Evolutionary conservation across 768 basidiomycete genomes (phyloP).

Genomic region (Suillus discolor): DNA sequence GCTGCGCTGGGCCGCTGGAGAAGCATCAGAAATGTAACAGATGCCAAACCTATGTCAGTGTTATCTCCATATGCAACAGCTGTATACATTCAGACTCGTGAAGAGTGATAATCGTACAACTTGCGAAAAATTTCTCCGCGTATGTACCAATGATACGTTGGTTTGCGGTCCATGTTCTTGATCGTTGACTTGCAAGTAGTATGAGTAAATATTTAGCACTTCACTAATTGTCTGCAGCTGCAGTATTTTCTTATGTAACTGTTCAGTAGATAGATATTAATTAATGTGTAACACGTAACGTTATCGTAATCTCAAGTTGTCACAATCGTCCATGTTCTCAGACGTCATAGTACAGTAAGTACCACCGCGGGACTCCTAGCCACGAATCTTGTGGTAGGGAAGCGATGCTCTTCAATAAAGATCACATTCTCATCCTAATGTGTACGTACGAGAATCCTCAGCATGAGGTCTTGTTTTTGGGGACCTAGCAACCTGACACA

Average conservation of each 20-base stretch:
- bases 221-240: neutral
- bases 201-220: neutral
- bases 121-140: neutral
- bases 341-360: neutral
- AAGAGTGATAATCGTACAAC: too few species aligned
- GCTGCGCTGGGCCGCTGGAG: neutral
- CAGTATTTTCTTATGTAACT: too few species aligned
- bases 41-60: neutral
- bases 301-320: neutral
- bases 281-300: neutral
- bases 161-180: neutral
- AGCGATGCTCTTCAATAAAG: neutral
- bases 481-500: slow-evolving; percentile 1
- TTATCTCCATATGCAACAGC: neutral
- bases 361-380: neutral
- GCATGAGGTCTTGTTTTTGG: slow-evolving; percentile 2
- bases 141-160: neutral
- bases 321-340: neutral
- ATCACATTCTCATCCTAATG: neutral
- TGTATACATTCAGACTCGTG: neutral
- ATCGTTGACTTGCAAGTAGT: neutral
- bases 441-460: neutral
- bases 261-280: neutral
- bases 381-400: neutral
- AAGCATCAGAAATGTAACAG: neutral